Evolutionary conservation across 768 basidiomycete species (phyloP).

Genomic region (Kondoa subrosea): DNA sequence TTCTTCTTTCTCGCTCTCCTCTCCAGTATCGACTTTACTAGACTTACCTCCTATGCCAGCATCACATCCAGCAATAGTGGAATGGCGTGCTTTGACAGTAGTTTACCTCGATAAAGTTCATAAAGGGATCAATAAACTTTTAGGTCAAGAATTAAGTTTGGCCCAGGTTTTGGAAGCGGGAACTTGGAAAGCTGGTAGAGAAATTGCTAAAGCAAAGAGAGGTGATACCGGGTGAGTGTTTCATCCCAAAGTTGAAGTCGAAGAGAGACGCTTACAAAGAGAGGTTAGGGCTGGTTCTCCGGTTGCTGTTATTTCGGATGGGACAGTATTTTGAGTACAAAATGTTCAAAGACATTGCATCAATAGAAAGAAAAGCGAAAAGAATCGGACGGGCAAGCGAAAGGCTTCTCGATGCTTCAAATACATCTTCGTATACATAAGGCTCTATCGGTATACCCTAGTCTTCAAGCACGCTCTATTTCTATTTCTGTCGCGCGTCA

Average conservation of each 20-base stretch:
- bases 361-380: too few relatives aligned
- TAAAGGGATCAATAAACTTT: slow-evolving; percentile 45
- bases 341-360: too few relatives aligned
- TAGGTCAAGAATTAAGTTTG: slow-evolving; percentile 48
- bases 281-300: slow-evolving; percentile 22
- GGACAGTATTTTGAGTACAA: slow-evolving; percentile 24
- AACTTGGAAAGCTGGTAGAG: slow-evolving; percentile 91
- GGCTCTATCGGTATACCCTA: too few relatives aligned
- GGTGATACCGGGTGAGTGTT: too few relatives aligned
- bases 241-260: too few relatives aligned
- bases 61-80: slow-evolving; percentile 77
- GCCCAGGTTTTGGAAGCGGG: slow-evolving; percentile 85
- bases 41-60: slow-evolving; percentile 50
- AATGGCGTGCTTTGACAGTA: slow-evolving; percentile 93
- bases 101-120: slow-evolving; percentile 80
- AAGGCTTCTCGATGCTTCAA: too few relatives aligned
- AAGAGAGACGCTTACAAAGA: too few relatives aligned
- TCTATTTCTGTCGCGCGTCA: too few relatives aligned
- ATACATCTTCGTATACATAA: too few relatives aligned
- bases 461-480: too few relatives aligned
- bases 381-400: too few relatives aligned
- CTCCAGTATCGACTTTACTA: slow-evolving; percentile 33
- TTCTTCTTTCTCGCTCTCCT: slow-evolving; percentile 33
- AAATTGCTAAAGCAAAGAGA: slow-evolving; percentile 65
- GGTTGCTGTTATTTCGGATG: slow-evolving; percentile 21